phyloP scores from a whole-genome alignment of 2,329 filamentous ascomycete genomes.

The Talaromyces amestolkiae region DNA sequence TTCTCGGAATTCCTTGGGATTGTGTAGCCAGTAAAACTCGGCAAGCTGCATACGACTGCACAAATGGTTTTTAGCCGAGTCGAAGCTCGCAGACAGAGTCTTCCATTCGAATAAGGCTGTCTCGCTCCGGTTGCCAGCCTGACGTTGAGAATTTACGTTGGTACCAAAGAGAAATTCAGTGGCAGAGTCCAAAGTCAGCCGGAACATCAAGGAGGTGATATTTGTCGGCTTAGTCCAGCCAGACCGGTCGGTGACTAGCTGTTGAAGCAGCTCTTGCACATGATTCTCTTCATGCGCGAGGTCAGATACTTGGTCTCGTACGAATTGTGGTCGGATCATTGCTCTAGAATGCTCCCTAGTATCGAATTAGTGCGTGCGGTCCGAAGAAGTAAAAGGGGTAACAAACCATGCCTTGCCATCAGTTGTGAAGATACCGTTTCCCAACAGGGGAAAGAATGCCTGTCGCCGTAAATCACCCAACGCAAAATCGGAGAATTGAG shows the following conservation, averaged over 20 bases:
- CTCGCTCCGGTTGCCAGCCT: slow-evolving; percentile 36
- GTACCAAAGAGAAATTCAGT: slow-evolving; percentile 84
- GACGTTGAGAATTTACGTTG: slow-evolving; percentile 60
- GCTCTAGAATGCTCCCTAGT: slow-evolving; percentile 65
- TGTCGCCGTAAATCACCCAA: slow-evolving; percentile 74
- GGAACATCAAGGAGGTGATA: slow-evolving; percentile 73
- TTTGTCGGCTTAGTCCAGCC: slow-evolving; percentile 57
- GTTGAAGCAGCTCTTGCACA: slow-evolving; percentile 62
- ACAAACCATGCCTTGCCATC: slow-evolving; percentile 69
- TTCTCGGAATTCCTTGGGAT: slow-evolving; percentile 6
- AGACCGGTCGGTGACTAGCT: slow-evolving; percentile 60
- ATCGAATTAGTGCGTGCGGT: slow-evolving; percentile 48
- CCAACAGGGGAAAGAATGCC: slow-evolving; percentile 40
- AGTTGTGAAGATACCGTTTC: slow-evolving; percentile 59
- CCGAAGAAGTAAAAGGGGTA: slow-evolving; percentile 41
- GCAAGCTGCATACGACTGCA: not conserved
- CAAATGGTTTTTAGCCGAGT: not conserved
- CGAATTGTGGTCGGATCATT: slow-evolving; percentile 81
- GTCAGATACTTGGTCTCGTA: slow-evolving; percentile 79
- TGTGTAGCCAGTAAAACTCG: slow-evolving; percentile 8
- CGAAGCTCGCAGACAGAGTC: slow-evolving; percentile 3
- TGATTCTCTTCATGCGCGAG: slow-evolving; percentile 78
- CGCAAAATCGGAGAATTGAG: slow-evolving; percentile 78
- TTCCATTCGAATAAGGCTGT: not conserved
- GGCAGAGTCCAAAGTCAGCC: slow-evolving; percentile 79